Conservation (phyloP, 768 basidiomycete species). For the Royoungia palumana region DNA sequence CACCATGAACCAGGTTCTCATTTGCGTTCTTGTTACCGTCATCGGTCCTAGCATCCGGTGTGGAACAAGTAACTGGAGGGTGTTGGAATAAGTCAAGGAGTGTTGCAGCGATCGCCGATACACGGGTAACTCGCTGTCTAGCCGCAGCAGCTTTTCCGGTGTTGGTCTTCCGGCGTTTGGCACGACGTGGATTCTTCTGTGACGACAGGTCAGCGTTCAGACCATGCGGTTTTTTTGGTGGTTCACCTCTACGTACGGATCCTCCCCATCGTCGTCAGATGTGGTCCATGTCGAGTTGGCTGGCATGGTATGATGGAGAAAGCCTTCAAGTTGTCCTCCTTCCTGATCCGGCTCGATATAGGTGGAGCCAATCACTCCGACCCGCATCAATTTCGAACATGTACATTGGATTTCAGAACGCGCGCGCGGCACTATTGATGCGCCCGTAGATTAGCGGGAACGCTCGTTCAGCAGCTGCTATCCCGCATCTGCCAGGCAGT, state of each 20-base stretch:
- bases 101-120: slow-evolving; percentile 14
- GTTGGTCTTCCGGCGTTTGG: slow-evolving; percentile 29
- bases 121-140: slow-evolving; percentile 13
- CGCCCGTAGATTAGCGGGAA: no score
- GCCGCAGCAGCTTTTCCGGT: slow-evolving; percentile 11
- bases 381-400: no score
- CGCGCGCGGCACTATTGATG: no score
- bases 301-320: neutral
- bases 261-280: slow-evolving; percentile 18
- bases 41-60: neutral
- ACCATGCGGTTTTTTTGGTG: no score
- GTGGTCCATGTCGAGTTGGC: slow-evolving; percentile 2
- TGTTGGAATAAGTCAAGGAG: slow-evolving; percentile 20
- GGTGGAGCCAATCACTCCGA: no score
- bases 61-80: neutral
- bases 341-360: neutral
- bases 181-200: slow-evolving; percentile 13
- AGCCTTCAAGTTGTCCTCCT: no score
- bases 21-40: neutral
- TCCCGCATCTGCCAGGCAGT: no score
- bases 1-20: slow-evolving; percentile 3
- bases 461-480: no score
- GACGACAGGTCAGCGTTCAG: neutral
- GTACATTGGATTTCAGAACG: no score
- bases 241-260: slow-evolving; percentile 20